Base-by-base conservation (phyloP, 1,139 yeast species). In the Candida sp. region DNA sequence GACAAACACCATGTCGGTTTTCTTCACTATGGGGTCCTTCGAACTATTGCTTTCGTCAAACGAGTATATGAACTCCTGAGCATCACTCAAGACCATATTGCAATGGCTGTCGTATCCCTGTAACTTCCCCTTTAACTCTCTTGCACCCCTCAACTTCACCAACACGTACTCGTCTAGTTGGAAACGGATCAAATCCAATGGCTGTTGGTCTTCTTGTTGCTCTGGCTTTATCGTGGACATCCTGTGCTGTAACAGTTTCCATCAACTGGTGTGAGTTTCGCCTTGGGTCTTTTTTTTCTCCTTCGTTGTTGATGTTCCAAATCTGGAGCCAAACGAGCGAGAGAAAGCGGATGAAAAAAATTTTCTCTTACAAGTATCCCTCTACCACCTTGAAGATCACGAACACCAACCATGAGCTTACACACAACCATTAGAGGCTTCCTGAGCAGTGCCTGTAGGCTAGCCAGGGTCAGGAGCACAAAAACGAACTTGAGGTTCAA, bases 61-160 rank as follows among this genome's bases (percentile, higher is more conserved):
- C 37, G 77, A 77, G 63, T 83, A 90, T 47, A 93, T 85, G 7
- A 89, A 89, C 66, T 94, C 99, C 54, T 81, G 82, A 3, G 97
- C 98, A 61, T 96, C 97, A 62, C 98, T 92, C 59, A 94, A 81
- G 41, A 94, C 97, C 81, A 96, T 85, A 68, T 96, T 94, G 70
- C 98, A 94, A 70, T 94, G 98, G 46, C 96, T 89, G 69, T 94
- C 98, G 70, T 90, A 94, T 1, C 97, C 98, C 67, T 94, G 99
- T 51, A 96, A 79, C 59, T 85, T 85, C 5, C 99, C 99, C 44
- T 85, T 83, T 72, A 94, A 81, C 67, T 93, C 98, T 60, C 99
- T 82, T 55, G 96, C 96, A n/a, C 98, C 98, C 68, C 99, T 86
- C 54, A 96, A 82, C 67, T 96, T 96, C 51, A 96, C 96, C 64